Evolutionary conservation across 140 eudicot genomes (phyloP), one percentile per base, ranked within the genome.

Genomic region (Anethum foeniculum): DNA sequence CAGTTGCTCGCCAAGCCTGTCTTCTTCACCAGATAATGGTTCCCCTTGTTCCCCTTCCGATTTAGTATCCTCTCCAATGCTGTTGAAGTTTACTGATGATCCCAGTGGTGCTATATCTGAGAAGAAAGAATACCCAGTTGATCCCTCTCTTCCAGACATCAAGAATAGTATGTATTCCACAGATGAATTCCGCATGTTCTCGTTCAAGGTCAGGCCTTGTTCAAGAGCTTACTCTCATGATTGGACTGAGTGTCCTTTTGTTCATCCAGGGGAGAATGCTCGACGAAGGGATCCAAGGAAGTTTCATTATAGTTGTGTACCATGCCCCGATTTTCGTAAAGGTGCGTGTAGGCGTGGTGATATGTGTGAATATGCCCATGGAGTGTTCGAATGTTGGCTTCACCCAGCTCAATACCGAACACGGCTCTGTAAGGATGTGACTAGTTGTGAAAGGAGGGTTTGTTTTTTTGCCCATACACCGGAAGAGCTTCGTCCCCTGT

Each of bases 191-290:
- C 89, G 98, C 19, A 92, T 94, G 98, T 94, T 87, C 80, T 91
- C 98, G 0, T 94, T 94, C 82, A 94, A 94, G 88, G 93, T 94
- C 77, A 79, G 97, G 49, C 98, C 98, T 28, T 94, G 98, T 52
- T 94, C 98, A 32, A 84, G 98, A 54, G 98, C 98, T 5, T 94
- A 94, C 71, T 94, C 98, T 5, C 98, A 94, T 84, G 98, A 94
- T 77, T 94, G 98, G 98, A 94, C 98, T 0, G 98, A 94, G 81
- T 94, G 98, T 76, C 98, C 98, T 6, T 94, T 94, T 84, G 98
- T 94, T 77, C 98, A 94, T 46, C 98, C 98, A 9, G 97, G 98
- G 0, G 98, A 94, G 77, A 94, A 94, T 48, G 98, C 98, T 6
- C 93, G 98, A 30, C 84, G 98, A 67, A 78, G 98, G 77, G 98